Evolutionary conservation across 768 basidiomycete genomes (phyloP), one percentile per base, ranked within the genome.

Genomic region (Guyanaporus albipodus): DNA sequence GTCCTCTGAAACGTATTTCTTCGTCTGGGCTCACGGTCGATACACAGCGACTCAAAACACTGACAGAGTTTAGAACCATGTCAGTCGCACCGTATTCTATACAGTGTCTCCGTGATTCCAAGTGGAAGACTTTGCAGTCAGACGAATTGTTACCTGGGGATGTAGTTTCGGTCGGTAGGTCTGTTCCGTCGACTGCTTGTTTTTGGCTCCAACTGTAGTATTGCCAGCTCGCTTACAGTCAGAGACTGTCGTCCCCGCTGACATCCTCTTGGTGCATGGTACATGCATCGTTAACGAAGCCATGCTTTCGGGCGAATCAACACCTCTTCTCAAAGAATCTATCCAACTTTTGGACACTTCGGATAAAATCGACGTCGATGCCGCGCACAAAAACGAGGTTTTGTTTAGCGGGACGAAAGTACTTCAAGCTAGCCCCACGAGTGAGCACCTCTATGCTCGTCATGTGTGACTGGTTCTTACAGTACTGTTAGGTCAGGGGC

Each of bases 271-370:
- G n/a, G 67, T 97, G 11, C 81, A 85, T 46, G 96, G 96, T 9
- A 89, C 91, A 1, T 87, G 86, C 52, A 98, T 99, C 58, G 94
- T 98, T 54, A 99, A 99, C 65, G 96, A 99, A 67, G 96, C 96
- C 22, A 98, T 99, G 96, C 73, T 99, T 3, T 96, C 93, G 1
- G 96, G 96, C 41, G 96, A 99, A 71, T 96, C 93, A 0, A 99
- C 96, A 0, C 96, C 96, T 6, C 74, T 99, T 8, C 74, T 99
- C 38, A 99, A 99, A 62, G 96, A 99, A 61, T 92, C 90, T 12
- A 86, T 97, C 46, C 87, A 91, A 53, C 74, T 98, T 0, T 73
- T 91, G 9, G 88, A 94, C 6, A 70, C 74, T 0, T 63, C 70
- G 5, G 93, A 95, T 41, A 74, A 69, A 19, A 76, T 98, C 32